Percentiles rank a stretch among this genome's conserved stretches.
phyloP scores from a whole-genome alignment of 1,284 basidiomycete species.

The Anthracocystis panici-leucophaei region DNA sequence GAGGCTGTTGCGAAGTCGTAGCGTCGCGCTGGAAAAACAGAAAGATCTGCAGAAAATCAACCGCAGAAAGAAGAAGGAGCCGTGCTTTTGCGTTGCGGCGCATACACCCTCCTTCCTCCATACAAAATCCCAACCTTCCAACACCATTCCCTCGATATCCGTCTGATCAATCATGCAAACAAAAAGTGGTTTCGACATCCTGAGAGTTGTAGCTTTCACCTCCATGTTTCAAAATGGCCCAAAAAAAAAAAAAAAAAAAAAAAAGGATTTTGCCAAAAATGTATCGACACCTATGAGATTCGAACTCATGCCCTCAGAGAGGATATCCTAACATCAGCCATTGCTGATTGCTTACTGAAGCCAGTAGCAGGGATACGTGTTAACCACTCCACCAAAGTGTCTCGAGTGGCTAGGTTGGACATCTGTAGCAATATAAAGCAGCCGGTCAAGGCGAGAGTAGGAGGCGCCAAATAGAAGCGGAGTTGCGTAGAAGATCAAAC shows the following conservation, averaged over 20 bases:
- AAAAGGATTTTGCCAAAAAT: conserved; percentile 12
- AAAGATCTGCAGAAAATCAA: no score
- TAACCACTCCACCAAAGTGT: conserved; percentile 59
- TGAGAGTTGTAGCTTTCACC: conserved; percentile 3
- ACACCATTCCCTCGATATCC: conserved; percentile 5
- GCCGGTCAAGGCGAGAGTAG: background rate
- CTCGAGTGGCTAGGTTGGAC: background rate
- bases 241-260: no score
- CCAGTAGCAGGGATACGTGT: conserved; percentile 55
- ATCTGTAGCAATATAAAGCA: no score
- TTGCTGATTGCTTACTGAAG: conserved; percentile 9
- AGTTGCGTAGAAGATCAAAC: background rate
- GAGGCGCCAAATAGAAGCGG: background rate
- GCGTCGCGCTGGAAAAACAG: no score
- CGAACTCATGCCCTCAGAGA: conserved; percentile 60
- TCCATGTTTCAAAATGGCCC: background rate
- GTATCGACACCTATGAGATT: conserved; percentile 54
- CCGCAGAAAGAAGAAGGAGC: background rate
- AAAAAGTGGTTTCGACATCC: conserved; percentile 1
- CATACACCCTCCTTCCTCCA: background rate
- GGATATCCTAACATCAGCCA: conserved; percentile 41
- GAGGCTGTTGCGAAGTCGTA: no score
- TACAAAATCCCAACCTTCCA: background rate
- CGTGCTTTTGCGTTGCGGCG: no score
- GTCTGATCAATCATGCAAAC: background rate